Evolutionary conservation across 441 rosid species (phyloP).

Genomic region (Lepidium campestre): DNA sequence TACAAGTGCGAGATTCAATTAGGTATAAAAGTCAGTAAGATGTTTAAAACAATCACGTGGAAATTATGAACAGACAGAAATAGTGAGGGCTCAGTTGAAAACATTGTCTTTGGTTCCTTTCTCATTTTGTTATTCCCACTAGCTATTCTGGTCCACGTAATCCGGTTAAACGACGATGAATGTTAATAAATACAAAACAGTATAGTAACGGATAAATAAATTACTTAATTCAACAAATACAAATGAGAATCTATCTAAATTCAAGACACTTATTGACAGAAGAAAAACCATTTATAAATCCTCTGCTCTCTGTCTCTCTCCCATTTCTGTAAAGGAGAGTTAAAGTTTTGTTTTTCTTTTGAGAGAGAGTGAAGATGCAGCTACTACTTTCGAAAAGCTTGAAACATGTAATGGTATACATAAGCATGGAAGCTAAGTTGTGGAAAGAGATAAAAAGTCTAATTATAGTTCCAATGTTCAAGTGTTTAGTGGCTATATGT

Average conservation of each 20-base stretch:
- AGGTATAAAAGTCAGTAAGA: background rate
- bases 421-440: constrained; percentile 16
- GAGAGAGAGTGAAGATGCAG: background rate
- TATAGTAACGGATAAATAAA: background rate
- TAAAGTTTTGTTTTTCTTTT: background rate
- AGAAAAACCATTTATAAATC: background rate
- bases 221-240: background rate
- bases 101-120: constrained; percentile 2
- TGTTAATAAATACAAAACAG: background rate
- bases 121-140: constrained; percentile 6
- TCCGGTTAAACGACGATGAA: background rate
- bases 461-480: constrained; percentile 14
- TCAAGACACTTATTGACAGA: constrained; percentile 6
- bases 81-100: background rate
- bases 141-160: constrained; percentile 7
- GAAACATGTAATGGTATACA: constrained; percentile 3
- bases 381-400: constrained; percentile 7
- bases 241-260: constrained; percentile 1
- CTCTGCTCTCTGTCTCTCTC: background rate
- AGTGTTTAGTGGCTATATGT: constrained; percentile 45
- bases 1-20: background rate
- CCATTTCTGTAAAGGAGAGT: background rate
- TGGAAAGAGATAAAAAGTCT: constrained; percentile 37
- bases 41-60: constrained; percentile 10
- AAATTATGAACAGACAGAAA: background rate